A percentile compares a stretch with the other conserved stretches of the same genome.
Evolutionary conservation across 768 basidiomycete species (phyloP).

Genomic region (Tricholoma bakamatsutake): DNA sequence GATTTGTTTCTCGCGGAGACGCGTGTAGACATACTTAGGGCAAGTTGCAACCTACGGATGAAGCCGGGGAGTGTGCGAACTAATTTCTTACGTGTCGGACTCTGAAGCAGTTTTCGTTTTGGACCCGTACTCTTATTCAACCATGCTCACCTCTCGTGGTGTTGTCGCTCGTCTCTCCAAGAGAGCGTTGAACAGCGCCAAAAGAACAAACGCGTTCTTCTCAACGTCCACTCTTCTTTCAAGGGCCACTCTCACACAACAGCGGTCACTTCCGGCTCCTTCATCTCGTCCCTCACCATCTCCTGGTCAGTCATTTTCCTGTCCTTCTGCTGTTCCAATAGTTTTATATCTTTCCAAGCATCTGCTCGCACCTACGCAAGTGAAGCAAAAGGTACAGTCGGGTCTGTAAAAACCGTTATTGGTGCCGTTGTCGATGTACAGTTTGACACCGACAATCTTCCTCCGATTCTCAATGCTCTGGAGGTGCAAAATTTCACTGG

Average conservation of each 20-base stretch:
- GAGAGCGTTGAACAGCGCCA: constrained; percentile 72
- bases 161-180: constrained; percentile 82
- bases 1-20: not conserved
- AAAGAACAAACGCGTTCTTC: constrained; percentile 76
- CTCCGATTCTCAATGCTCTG: constrained; percentile 97
- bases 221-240: constrained; percentile 63
- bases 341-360: constrained; percentile 15
- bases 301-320: constrained; percentile 40
- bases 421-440: constrained; percentile 99
- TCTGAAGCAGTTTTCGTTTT: constrained; percentile 21
- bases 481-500: constrained; percentile 94
- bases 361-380: constrained; percentile 87
- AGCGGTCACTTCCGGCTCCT: constrained; percentile 43
- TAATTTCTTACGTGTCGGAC: constrained; percentile 41
- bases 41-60: constrained; percentile 21
- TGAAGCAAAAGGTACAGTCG: constrained; percentile 68
- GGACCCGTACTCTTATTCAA: constrained; percentile 28
- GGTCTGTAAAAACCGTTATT: constrained; percentile 96
- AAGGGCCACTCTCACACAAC: constrained; percentile 43
- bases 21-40: not conserved
- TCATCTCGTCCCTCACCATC: constrained; percentile 42
- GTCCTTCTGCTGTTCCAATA: constrained; percentile 1
- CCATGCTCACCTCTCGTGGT: constrained; percentile 86
- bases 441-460: constrained; percentile 91
- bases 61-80: constrained; percentile 47